Base-by-base conservation (phyloP, 1,284 basidiomycete species). In the Pholiota adiposa region DNA sequence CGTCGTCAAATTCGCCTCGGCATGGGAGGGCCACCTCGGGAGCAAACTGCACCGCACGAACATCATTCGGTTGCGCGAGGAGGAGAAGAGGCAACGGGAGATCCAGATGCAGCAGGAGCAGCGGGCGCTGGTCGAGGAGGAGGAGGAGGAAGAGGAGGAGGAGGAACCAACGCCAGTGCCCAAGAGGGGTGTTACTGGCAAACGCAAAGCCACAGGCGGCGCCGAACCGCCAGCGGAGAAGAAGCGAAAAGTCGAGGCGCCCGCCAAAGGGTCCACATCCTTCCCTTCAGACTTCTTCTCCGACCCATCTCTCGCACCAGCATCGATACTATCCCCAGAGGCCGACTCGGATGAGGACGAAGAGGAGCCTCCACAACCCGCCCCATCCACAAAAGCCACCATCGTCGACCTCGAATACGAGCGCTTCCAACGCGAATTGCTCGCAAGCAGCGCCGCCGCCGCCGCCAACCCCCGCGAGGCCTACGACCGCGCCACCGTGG, bases 21-120 rank as follows among this genome's bases (percentile, higher is more conserved):
- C 89, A n/a, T 94, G 92, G 92, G 86, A 92, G 59, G 90, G 91
- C 14, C 91, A 93, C 72, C 71, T 93, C n/a, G 90, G 88, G 9
- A 91, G 86, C 77, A 94, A 92, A 75, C 75, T 73, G 2, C 92
- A 92, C 71, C 85, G 88, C 51, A 86, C 79, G 36, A 87, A 83
- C 66, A 85, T 86, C 7, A 77, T 79, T 11, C 81, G 82, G 25
- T 65, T 85, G 48, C 82, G 77, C 60, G 83, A 86, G 64, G 81
- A 85, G 67, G 82, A 87, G 64, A 77, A 72, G 55, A 73, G 72
- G 59, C 77, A 76, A 60, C 68, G 74, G 54, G 69, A 73, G 63
- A 73, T 70, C 60, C 71, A 72, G 67, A 73, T 72, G 64, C 53
- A 67, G 60, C 54, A 61, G 60, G 63, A 63, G 57, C 18, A 53